Base-by-base conservation (phyloP, 2,329 filamentous ascomycete genomes). In the Alternaria brassicae region DNA sequence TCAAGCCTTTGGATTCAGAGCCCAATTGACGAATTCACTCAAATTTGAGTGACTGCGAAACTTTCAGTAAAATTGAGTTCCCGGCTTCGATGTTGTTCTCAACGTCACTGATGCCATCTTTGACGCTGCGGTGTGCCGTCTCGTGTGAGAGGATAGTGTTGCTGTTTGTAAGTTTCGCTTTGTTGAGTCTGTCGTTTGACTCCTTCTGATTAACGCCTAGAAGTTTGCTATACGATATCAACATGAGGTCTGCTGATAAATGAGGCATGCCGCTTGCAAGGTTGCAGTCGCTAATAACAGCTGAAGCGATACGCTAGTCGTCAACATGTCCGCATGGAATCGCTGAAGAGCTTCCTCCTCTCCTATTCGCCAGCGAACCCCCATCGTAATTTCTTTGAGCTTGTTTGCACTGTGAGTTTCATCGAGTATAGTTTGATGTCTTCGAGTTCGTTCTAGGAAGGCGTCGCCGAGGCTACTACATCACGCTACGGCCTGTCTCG, bases 271-370 rank as follows among this genome's bases (percentile, higher is more conserved):
- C 1, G 23, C 25, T 32, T 28, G 41, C 49, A 32, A 9, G 15
- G 8, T 52, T 1, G 36, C 49, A 7, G 49, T 41, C 2, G 8
- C 9, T 8, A 41, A 39, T 12, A 69, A 49, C 59, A 64, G 64
- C 17, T 66, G 51, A 2, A 67, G 37, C 3, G 59, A 41, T 17
- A 41, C 8, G 28, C 28, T 57, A n/a, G 40, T 58, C 6, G 32
- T 58, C 0, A 41, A 39, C 17, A 67, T 60, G 21, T 69, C 56
- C 1, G 32, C 64, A 0, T 60, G 58, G 19, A 66, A 66, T 4
- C 52, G 50, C n/a, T 60, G 49, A 4, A 66, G 21, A 6, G 49
- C 62, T 8, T 67, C 61, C 27, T 56, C 62, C 17, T 69, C 61
- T 10, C 42, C 49, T 8, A 63, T 30, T 2, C 54, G 39, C 61